Evolutionary conservation across 441 rosid genomes (phyloP).

Genomic region (Capsella rubella): DNA sequence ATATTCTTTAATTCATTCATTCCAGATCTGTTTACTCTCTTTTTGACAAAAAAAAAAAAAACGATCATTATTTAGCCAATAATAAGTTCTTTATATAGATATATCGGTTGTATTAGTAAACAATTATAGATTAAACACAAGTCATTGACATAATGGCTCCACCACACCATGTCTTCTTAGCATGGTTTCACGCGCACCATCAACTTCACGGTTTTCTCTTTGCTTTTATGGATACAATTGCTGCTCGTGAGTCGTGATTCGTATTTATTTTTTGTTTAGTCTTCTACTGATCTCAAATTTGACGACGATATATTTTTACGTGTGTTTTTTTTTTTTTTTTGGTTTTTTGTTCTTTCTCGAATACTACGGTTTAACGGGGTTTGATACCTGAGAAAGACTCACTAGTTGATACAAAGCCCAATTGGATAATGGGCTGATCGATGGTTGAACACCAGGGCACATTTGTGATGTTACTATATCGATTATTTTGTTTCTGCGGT

Average conservation of each 20-base stretch:
- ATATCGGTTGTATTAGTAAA: too few relatives aligned
- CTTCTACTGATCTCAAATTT: neutral
- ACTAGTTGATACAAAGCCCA: slow-evolving; percentile 6
- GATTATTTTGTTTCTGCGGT: neutral
- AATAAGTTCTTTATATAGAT: too few relatives aligned
- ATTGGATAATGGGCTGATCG: neutral
- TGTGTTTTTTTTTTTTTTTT: neutral
- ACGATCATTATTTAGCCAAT: too few relatives aligned
- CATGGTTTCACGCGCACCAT: slow-evolving; percentile 36
- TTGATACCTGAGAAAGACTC: neutral
- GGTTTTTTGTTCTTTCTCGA: too few relatives aligned
- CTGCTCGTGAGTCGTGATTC: slow-evolving; percentile 13
- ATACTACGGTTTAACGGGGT: too few relatives aligned
- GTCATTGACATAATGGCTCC: slow-evolving; percentile 46
- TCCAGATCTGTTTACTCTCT: neutral
- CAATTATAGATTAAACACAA: slow-evolving; percentile 9
- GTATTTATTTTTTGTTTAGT: neutral
- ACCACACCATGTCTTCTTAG: slow-evolving; percentile 28
- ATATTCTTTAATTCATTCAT: neutral
- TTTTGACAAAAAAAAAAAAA: too few relatives aligned
- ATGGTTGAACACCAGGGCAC: neutral
- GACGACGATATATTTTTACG: neutral
- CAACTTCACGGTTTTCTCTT: slow-evolving; percentile 22
- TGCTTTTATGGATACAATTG: neutral
- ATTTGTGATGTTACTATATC: neutral